Base-by-base conservation (phyloP, 345 rosid genomes). In the Sisymbrium irio region DNA sequence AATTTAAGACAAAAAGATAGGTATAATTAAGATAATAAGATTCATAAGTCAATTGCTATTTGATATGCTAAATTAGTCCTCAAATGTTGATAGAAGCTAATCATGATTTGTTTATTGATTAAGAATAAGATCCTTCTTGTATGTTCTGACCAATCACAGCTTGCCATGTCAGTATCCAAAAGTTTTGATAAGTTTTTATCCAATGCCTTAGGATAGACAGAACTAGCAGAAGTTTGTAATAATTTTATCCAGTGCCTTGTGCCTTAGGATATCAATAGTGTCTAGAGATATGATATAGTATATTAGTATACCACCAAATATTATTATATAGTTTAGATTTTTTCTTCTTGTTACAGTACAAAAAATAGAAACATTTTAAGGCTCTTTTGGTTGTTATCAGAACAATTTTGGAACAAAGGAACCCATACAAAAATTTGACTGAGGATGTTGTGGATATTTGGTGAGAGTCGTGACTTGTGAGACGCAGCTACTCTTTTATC, bases 141-240 rank as follows among this genome's bases (percentile, higher is more conserved):
- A 37, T 40, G 22, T 51, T 61, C 57, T 42, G 64, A 9, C 37
- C 56, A 60, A n/a, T 68, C 36, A 42, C 57, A 51, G 27, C 15
- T 61, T 67, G 69, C 57, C 68, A 67, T n/a, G 17, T 49, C 53
- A 47, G 53, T 47, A 47, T 47, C 27, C 53, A 47, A 47, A 63
- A 64, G 39, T 55, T 73, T 55, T 14, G n/a, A 56, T 36, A 9
- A 7, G 8, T 18, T 55, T 15, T 44, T 44, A 44, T 54, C 28
- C 70, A 64, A 33, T 73, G 72, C 58, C 40, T 37, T 27, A 30
- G 6, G 58, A 18, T 40, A 45, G 46, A 44, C 56, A 51, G 1
- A 19, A 22, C 30, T 18, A 65, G 57, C 57, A 67, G 25, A 49
- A 28, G 53, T 17, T 32, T 19, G 27, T n/a, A 15, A 42, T 8